phyloP scores from a whole-genome alignment of 2,329 filamentous ascomycete genomes.

The Fusarium drepaniforme region DNA sequence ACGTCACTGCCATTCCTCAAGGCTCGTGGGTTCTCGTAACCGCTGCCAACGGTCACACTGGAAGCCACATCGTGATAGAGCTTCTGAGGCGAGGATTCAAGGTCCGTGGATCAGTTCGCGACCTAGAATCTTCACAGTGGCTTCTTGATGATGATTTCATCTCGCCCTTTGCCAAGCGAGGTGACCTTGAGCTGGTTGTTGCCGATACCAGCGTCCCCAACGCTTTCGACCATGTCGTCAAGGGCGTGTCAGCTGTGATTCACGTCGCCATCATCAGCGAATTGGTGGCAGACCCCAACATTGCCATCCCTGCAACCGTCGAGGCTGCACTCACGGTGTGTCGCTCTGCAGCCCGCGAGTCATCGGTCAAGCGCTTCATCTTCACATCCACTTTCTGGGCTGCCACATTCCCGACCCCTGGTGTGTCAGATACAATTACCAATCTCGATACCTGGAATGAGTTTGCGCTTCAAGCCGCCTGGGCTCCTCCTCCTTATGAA shows the following conservation, averaged over 20 bases:
- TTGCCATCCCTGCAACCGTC: slow-evolving; percentile 22
- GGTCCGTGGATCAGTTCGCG: slow-evolving; percentile 34
- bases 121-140: slow-evolving; percentile 32
- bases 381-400: slow-evolving; percentile 34
- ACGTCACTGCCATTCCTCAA: slow-evolving; percentile 26
- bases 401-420: slow-evolving; percentile 18
- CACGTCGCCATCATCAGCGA: slow-evolving; percentile 33
- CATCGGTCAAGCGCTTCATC: slow-evolving; percentile 34
- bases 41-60: slow-evolving; percentile 36
- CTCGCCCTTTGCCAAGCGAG: slow-evolving; percentile 11
- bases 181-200: slow-evolving; percentile 27
- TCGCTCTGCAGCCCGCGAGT: slow-evolving; percentile 31
- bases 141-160: slow-evolving; percentile 26
- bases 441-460: slow-evolving; percentile 38
- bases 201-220: slow-evolving; percentile 30
- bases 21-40: slow-evolving; percentile 40
- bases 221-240: slow-evolving; percentile 34
- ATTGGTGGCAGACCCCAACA: slow-evolving; percentile 24
- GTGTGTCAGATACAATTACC: neutral
- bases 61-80: slow-evolving; percentile 37
- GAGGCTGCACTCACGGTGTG: slow-evolving; percentile 30
- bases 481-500: slow-evolving; percentile 34
- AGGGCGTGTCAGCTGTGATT: slow-evolving; percentile 34
- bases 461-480: slow-evolving; percentile 11
- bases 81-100: slow-evolving; percentile 34